Base-by-base conservation (phyloP, 495 filamentous ascomycete species). In the Rostrohypoxylon terebratum region DNA sequence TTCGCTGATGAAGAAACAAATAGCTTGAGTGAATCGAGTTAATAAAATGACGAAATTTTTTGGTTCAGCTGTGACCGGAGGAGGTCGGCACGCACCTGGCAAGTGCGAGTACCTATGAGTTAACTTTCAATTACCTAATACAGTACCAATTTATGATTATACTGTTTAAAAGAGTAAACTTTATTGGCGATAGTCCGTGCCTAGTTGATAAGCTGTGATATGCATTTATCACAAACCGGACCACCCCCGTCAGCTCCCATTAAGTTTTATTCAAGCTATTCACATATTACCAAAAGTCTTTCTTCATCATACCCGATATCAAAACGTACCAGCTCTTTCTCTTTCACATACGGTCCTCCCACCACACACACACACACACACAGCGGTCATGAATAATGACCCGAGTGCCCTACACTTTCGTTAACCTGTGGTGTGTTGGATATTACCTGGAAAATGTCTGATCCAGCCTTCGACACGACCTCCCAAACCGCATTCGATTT, bases 401-500 rank as follows among this genome's bases (percentile, higher is more conserved):
- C 9, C 61, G 4, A 55, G n/a, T 44, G 6, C 6, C 13, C 44
- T 58, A 18, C 8, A 20, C 7, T 16, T 34, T 7, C n/a, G 14
- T 38, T 66, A 47, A 40, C 38, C 38, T 20, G 33, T 59, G 42
- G 42, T n/a, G 42, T 7, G 34, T 66, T 36, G 33, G 47, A 59
- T 40, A 65, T 54, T 45, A 45, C 45, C 21, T 67, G 55, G 47
- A 66, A 63, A 72, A 76, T 77, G 76, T 47, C 55, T 58, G 66
- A 77, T 54, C 61, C 72, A 67, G 59, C 59, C 28, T 42, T 63
- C 57, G 54, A 63, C 75, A 63, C 72, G 68, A 77, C 68, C 44
- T 58, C 66, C 53, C 59, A 69, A 68, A 40, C 68, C 59, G 53
- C 62, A 31, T 63, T 73, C n/a, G 87, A 92, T 67, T 90, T 95